Evolutionary conservation across 139 green algal genomes (phyloP).

Genomic region (Auxenochlorella protothecoides): DNA sequence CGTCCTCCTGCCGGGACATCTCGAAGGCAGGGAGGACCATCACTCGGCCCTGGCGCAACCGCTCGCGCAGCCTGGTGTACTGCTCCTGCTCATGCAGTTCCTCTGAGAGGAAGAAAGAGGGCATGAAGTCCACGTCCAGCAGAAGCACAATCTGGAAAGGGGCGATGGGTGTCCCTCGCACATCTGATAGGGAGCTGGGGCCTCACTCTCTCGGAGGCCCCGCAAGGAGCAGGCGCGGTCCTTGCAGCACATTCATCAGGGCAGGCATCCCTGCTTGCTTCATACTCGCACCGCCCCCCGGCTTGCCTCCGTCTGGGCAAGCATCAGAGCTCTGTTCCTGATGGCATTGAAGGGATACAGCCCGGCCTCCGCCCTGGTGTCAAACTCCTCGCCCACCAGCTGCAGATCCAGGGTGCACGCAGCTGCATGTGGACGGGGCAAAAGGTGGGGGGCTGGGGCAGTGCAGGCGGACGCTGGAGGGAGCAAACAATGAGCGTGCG

Average conservation of each 20-base stretch:
- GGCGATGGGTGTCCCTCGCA: too few relatives aligned
- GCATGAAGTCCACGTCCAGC: conserved; percentile 31
- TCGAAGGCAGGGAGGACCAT: conserved; percentile 23
- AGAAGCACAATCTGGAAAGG: conserved; percentile 17
- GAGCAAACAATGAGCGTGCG: too few relatives aligned
- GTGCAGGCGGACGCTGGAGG: too few relatives aligned
- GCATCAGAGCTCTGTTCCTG: conserved; percentile 13
- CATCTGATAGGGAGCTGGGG: too few relatives aligned
- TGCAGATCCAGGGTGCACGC: conserved; percentile 10
- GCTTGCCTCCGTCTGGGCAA: conserved; percentile 8
- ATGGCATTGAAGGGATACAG: conserved; percentile 16
- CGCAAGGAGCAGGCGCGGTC: too few relatives aligned
- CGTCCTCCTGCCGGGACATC: not conserved
- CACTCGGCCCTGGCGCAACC: conserved; percentile 1
- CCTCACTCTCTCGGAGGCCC: too few relatives aligned
- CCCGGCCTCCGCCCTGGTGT: not conserved
- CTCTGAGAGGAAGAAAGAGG: conserved; percentile 6
- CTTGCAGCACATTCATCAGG: too few relatives aligned
- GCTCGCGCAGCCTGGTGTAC: not conserved
- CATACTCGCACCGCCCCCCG: too few relatives aligned
- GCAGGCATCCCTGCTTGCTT: too few relatives aligned
- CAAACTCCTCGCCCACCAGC: conserved; percentile 6
- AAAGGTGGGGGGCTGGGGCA: not conserved
- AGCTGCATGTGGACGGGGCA: not conserved
- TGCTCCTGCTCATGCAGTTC: not conserved